phyloP scores from a whole-genome alignment of 2,329 filamentous ascomycete species.

The Pezicula neosporulosa region DNA sequence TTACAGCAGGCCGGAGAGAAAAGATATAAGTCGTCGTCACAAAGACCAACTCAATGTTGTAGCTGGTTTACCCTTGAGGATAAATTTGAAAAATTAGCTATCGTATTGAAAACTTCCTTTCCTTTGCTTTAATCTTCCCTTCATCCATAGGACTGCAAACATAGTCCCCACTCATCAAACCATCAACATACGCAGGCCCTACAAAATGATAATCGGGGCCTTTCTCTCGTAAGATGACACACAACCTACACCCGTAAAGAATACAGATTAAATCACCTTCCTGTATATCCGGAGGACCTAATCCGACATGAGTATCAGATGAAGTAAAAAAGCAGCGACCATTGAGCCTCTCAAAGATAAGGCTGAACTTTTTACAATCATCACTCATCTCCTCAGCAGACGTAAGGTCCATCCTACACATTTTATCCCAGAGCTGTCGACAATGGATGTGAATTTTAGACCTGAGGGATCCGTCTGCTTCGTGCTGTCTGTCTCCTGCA shows the following conservation, averaged over 20 bases:
- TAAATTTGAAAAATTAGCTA: neutral
- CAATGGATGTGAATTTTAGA: neutral
- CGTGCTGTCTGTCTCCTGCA: neutral
- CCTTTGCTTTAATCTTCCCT: neutral
- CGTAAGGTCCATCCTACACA: neutral
- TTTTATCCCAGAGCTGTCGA: neutral
- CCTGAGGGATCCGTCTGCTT: neutral
- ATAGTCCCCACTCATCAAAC: neutral
- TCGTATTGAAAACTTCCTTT: neutral
- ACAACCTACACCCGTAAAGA: neutral
- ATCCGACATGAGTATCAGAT: neutral
- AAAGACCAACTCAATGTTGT: no score
- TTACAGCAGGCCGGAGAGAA: no score
- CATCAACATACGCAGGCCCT: neutral
- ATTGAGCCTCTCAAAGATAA: neutral
- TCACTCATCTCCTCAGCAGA: neutral
- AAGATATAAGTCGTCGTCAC: no score
- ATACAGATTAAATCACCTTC: neutral
- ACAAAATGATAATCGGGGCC: neutral
- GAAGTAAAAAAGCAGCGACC: neutral
- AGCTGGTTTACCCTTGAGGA: no score
- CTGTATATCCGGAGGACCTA: neutral
- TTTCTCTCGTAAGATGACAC: neutral
- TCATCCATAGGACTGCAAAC: neutral
- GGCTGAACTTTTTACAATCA: neutral